A percentile compares a stretch with the other conserved stretches of the same genome.
phyloP scores from a whole-genome alignment of 2,329 filamentous ascomycete genomes.

The Chaetomium sp. region DNA sequence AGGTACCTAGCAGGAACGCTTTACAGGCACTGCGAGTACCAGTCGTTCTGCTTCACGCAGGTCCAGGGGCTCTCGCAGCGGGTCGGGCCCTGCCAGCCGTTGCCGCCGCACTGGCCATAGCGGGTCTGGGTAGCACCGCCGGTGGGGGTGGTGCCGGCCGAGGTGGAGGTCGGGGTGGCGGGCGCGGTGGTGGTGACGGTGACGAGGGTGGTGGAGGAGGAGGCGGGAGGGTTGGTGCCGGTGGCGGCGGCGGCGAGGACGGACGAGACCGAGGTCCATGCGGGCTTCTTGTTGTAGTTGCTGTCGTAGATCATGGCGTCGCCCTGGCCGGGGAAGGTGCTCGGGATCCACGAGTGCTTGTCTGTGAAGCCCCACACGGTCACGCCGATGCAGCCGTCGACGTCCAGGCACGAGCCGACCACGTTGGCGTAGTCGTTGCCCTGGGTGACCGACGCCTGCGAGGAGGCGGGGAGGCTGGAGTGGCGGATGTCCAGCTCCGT shows the following conservation, averaged over 20 bases:
- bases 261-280: conserved; percentile 43
- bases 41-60: conserved; percentile 37
- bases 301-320: conserved; percentile 44
- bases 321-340: conserved; percentile 43
- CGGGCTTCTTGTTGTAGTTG: conserved; percentile 44
- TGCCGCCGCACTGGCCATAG: conserved; percentile 40
- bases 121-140: conserved; percentile 27
- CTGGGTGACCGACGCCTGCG: conserved; percentile 48
- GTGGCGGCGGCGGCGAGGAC: conserved; percentile 41
- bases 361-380: conserved; percentile 49
- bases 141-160: conserved; percentile 14
- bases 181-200: conserved; percentile 18
- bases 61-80: conserved; percentile 38
- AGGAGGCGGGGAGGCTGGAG: conserved; percentile 44
- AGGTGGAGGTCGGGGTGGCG: conserved; percentile 12
- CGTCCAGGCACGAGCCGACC: conserved; percentile 42
- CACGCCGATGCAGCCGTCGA: conserved; percentile 45
- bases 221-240: conserved; percentile 12
- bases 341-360: conserved; percentile 47
- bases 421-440: conserved; percentile 48
- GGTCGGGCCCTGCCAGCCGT: conserved; percentile 36
- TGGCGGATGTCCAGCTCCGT: conserved; percentile 64
- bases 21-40: conserved; percentile 40
- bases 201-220: conserved; percentile 20
- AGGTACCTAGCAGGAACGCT: not conserved